Evolutionary conservation across 176 grass and related monocot species (phyloP).

Genomic region (Olyra latifolia): DNA sequence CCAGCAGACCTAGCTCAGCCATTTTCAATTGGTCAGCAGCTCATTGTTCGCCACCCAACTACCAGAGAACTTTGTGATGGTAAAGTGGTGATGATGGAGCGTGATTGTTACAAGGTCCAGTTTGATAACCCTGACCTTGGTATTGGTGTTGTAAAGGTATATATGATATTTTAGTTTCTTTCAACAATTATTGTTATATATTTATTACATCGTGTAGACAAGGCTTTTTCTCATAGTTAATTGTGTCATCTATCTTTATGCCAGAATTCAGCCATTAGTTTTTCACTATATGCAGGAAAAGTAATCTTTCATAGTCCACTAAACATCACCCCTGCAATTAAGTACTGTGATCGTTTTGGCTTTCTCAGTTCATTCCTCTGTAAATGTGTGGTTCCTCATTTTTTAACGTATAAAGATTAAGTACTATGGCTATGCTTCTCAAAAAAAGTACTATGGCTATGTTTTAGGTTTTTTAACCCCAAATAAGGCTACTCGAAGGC

Average conservation of each 20-base stretch:
- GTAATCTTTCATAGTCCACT: neutral
- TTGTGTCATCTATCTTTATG: neutral
- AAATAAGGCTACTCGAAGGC: neutral
- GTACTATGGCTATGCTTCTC: neutral
- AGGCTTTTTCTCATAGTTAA: neutral
- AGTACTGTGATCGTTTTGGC: neutral
- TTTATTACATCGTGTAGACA: neutral
- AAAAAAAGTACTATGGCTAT: neutral
- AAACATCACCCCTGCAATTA: neutral
- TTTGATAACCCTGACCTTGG: slow-evolving; percentile 58
- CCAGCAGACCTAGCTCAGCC: slow-evolving; percentile 57
- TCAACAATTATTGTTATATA: neutral
- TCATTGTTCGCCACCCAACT: slow-evolving; percentile 60
- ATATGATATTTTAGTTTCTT: slow-evolving; percentile 17
- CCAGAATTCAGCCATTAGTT: slow-evolving; percentile 1
- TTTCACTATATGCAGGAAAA: neutral
- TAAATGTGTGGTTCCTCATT: neutral
- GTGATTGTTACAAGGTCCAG: slow-evolving; percentile 51
- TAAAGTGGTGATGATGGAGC: slow-evolving; percentile 43
- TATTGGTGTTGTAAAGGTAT: slow-evolving; percentile 51
- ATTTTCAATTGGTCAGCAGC: slow-evolving; percentile 61
- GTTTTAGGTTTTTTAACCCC: neutral
- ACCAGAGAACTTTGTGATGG: slow-evolving; percentile 64
- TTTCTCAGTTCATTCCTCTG: neutral
- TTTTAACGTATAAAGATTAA: neutral